Percentiles rank a stretch among this genome's conserved stretches.
Conservation (phyloP, 2,329 filamentous ascomycete species). For the Coniosporium tulheliwenetii region DNA sequence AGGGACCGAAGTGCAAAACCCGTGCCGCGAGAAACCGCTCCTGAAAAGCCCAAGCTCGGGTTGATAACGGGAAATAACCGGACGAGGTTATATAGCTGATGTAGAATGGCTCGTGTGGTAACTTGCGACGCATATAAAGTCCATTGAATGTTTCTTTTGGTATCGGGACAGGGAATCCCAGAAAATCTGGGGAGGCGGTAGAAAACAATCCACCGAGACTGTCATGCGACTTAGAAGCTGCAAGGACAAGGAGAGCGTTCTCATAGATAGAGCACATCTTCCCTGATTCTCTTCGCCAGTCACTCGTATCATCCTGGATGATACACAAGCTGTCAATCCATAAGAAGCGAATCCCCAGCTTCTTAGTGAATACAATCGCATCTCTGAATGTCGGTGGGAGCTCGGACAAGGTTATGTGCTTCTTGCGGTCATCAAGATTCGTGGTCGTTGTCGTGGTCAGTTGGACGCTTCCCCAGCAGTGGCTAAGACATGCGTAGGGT, state of each 20-base stretch:
- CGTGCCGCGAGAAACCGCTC: too few species aligned
- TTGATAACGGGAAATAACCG: too few species aligned
- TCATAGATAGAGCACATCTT: slow-evolving; percentile 1
- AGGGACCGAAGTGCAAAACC: too few species aligned
- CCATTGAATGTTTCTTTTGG: too few species aligned
- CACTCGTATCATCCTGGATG: slow-evolving; percentile 4
- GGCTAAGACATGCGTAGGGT: neutral
- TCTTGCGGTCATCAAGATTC: neutral
- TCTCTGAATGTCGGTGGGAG: slow-evolving; percentile 2
- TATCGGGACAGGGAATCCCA: neutral
- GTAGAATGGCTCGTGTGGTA: too few species aligned
- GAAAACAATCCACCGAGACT: too few species aligned
- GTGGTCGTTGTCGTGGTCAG: neutral
- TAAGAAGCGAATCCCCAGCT: slow-evolving; percentile 5
- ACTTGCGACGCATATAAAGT: too few species aligned
- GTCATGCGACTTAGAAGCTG: neutral
- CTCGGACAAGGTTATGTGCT: neutral
- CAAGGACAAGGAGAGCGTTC: neutral
- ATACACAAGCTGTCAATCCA: slow-evolving; percentile 8
- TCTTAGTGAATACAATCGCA: slow-evolving; percentile 2
- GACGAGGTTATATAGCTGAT: too few species aligned
- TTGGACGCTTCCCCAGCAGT: neutral
- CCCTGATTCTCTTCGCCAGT: neutral
- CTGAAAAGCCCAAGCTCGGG: neutral
- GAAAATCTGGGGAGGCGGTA: neutral